Base-by-base conservation (phyloP, 2,329 filamentous ascomycete species). In the Neofusicoccum kwambonambiense region DNA sequence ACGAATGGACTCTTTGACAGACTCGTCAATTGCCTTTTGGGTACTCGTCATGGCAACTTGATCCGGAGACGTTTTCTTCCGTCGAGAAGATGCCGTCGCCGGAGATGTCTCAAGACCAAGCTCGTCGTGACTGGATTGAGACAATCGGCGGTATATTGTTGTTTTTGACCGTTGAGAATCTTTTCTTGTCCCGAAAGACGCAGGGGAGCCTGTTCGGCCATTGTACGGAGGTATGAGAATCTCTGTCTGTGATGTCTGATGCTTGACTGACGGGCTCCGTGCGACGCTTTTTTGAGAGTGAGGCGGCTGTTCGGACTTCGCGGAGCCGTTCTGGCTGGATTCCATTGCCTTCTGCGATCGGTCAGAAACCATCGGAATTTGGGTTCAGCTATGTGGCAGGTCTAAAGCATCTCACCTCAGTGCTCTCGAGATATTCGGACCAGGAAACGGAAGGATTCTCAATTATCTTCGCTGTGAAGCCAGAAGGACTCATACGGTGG, bases 371-470 rank as follows among this genome's bases (percentile, higher is more conserved):
- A 31, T 12, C 5, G 2, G 27, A 9, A 12, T 22, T 7, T 50
- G n/a, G 19, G 1, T 2, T 13, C 6, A 44, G 31, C 13, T 5
- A 8, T 22, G n/a, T 17, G 3, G 15, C 8, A 34, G 9, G 15
- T 12, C 12, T 15, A 6, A 17, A 19, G 13, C 13, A 4, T 8
- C n/a, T 39, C 37, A 64, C 63, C 15, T 51, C 47, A 37, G 45
- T 42, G 5, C 63, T 51, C 9, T 64, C 64, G 35, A 73, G 35
- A n/a, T 37, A 71, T 5, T 77, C 73, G n/a, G 76, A 78, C 74
- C 74, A 77, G 0, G 75, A 74, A 27, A 76, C 68, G 4, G 74
- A 77, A 6, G 73, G 70, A 13, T 76, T 72, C 34, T 69, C 65
- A 52, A 52, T 42, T 68, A 69, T 37, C 71, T 66, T 52, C 69